Evolutionary conservation across 306 rosid genomes (phyloP), one percentile per base, ranked within the genome.

Genomic region (Dryas drummondii): DNA sequence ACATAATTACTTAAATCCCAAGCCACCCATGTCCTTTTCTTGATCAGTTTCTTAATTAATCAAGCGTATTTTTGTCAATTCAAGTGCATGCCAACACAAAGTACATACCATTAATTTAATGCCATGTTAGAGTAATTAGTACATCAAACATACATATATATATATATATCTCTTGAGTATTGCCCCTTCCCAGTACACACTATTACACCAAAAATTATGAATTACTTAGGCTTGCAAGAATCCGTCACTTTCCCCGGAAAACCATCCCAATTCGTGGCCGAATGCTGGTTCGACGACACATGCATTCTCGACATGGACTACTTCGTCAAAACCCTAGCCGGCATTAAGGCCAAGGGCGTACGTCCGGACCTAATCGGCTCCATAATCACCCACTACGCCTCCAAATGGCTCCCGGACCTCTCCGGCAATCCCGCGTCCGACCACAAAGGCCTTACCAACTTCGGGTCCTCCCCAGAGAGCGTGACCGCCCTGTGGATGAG

Each of bases 381-480:
- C 22, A 79, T 94, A 19, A 91, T 94, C 75, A 85, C 96, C 45
- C 99, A 94, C 77, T 91, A 91, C 48, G 97, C 99, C 56, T 86
- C 91, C 70, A 92, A 88, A 80, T 94, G 99, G 99, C 96, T 94
- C 32, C 99, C 99, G 1, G 97, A 94, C 49, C 82, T 94, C 75
- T 88, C 92, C 17, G 83, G 42, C 1, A 80, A 79, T 64, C 9
- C 49, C 27, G 15, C 76, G 52, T 37, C 63, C 12, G 73, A 60
- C 3, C 81, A 74, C 12, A 87, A 74, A 48, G 63, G 77, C 54
- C 68, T 76, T 1, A 83, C 84, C 0, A 76, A 80, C 40, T 79
- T 80, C 17, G 77, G 84, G 26, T 93, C 86, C 11, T 85, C 93
- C 0, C 87, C 92, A 0, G 93, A 90, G 68, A 87, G 86, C 60